Base-by-base conservation (phyloP, 192 early-diverging fungal genomes). In the Coemansia sp. region DNA sequence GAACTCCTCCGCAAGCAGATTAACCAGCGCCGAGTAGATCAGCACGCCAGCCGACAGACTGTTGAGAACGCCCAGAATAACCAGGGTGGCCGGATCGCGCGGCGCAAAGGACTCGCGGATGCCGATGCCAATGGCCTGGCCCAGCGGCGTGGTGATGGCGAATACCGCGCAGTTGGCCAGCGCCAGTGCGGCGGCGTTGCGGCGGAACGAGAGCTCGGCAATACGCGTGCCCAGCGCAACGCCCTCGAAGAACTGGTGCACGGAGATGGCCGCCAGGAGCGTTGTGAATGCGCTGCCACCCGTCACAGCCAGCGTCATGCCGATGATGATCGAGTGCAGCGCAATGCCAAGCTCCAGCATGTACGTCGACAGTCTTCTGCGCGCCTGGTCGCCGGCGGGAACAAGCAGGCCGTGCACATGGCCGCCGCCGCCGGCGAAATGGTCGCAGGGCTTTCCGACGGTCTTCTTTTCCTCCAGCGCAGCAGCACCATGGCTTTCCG, bases 71-170 rank as follows among this genome's bases (percentile, higher is more conserved):
- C 93, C 95, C 70, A 91, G 87, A 11, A 87, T 71, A 15, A 93
- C 55, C 22, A 95, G 73, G 5, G 88, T 72, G 0, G 79, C 63
- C 1, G 74, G 61, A 0, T 86, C 85, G 10, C 82, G 70, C 3
- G 84, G 84, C 19, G 89, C 80, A 76, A 89, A 90, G 8, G 87
- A 71, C 36, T 82, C 65, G 5, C 85, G 82, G 62, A 94, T 83
- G 42, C 76, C 88, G 62, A 95, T 90, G 19, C 95, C 94, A 55
- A 96, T 84, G 0, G 80, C 86, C 51, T 90, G 83, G 36, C 95
- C 95, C 45, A 95, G 7, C 8, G 95, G 95, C 12, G 94, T 95
- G 18, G 88, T 94, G n/a, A 87, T n/a, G 0, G 89, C 82, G 74
- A 91, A 93, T 37, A 88, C 60, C 6, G 84, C 47, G 0, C 85